Evolutionary conservation across 148 eudicot species (phyloP), one percentile per base, ranked within the genome.

Genomic region (Nyssa sinensis): DNA sequence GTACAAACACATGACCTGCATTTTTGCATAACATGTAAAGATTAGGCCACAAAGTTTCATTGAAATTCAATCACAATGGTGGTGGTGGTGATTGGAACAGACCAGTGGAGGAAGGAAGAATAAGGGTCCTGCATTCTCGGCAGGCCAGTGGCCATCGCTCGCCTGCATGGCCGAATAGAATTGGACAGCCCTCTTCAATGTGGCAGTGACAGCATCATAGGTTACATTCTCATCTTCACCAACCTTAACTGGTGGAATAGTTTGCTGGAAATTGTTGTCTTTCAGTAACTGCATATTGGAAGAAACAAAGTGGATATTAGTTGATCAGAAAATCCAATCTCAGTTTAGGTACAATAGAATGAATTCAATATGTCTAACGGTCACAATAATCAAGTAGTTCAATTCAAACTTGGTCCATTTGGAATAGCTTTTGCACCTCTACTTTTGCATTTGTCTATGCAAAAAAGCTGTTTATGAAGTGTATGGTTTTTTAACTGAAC

Each of bases 51-150:
- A 11, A 7, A 6, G 1, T 39, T 39, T 3, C n/a, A n/a, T n/a
- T n/a, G n/a, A n/a, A n/a, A n/a, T 9, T 9, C 11, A 6, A 12
- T 7, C 0, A 39, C 11, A 39, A 39, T 35, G 39, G 8, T 9
- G 4, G 7, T 7, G 7, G 39, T 35, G 39, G 3, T 3, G 39
- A 35, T 35, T 35, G 39, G 39, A 35, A 62, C 37, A 69, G 30
- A 76, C 79, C 74, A 76, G 63, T 34, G 79, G 79, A 70, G 79
- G 79, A 5, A 70, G 16, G 55, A 76, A 76, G 69, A 30, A 76
- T 7, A 76, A 33, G 14, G 79, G 79, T 5, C 79, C 79, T 1
- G 79, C 74, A 62, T 76, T 76, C 53, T 76, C 79, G 2, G 79
- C 79, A 3, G 79, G 67, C 79, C 79, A 76, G 28, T 76, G 79